These are phyloP conservation scores for Diophrys appendiculata DNA, from an alignment of 73 alveolate species.

Conservation along the genomic window DNA sequence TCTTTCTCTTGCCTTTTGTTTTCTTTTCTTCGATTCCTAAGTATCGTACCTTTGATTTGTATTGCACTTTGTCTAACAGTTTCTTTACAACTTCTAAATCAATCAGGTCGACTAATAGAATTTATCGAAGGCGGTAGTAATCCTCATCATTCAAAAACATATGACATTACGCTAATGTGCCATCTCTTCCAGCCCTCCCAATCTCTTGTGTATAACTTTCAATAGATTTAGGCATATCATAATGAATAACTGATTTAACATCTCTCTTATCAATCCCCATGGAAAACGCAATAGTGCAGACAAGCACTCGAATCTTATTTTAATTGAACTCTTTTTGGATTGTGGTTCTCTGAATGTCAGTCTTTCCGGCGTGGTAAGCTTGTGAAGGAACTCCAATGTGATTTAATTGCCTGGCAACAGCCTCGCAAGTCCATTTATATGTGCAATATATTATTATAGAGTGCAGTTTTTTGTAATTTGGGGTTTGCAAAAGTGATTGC, in stretches of 20 bases:
- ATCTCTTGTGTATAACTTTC: conserved; percentile 97
- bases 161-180: conserved; percentile 89
- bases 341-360: conserved; percentile 73
- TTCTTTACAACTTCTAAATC: conserved; percentile 39
- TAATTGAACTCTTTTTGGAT: conserved; percentile 70
- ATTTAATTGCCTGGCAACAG: conserved; percentile 71
- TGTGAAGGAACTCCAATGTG: conserved; percentile 77
- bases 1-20: no score
- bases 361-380: conserved; percentile 86
- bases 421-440: conserved; percentile 71
- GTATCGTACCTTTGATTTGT: conserved; percentile 12
- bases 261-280: conserved; percentile 97
- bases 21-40: not conserved
- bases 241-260: conserved; percentile 92
- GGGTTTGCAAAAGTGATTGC: conserved; percentile 52
- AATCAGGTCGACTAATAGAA: conserved; percentile 29
- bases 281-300: conserved; percentile 96
- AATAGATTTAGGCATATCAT: conserved; percentile 92
- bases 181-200: conserved; percentile 99
- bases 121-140: conserved; percentile 45
- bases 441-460: conserved; percentile 77
- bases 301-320: conserved; percentile 73
- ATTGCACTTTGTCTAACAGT: conserved; percentile 36
- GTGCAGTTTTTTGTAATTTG: conserved; percentile 58
- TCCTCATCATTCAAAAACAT: conserved; percentile 71